Base-by-base conservation (phyloP, 768 basidiomycete genomes). In the Arthromyces matolae region DNA sequence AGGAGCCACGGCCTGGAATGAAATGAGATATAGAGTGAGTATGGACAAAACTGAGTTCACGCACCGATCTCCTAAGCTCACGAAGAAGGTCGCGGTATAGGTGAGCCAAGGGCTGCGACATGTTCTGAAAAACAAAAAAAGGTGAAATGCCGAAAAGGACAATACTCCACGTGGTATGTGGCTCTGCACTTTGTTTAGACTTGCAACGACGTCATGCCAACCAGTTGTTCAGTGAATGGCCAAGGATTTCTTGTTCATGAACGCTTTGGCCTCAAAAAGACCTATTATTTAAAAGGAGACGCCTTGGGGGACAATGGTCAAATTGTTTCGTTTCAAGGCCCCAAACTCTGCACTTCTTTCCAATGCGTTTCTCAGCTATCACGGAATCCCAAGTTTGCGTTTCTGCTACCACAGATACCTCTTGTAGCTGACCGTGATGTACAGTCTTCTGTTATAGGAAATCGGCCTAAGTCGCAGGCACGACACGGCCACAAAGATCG, bases 61-160 rank as follows among this genome's bases (percentile, higher is more conserved):
- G 49, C 52, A 82, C 83, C 14, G 78, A 73, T 52, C 67, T 76
- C 50, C 71, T 71, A 45, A 84, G 60, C 57, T 83, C 81, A 22
- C 78, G 71, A 44, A 84, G 67, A 32, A 82, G 66, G 8, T 70
- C 62, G 16, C 82, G 76, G 52, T 82, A 84, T 5, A 70, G 61
- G 22, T 37, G 43, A 37, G 31, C 23, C 12, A 55, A 16, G n/a
- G n/a, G n/a, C 41, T 51, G 59, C 53, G 32, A 64, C 64, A 51
- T 67, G 31, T n/a, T 18, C 8, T 25, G 7, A 29, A 25, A 7
- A 27, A 25, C 8, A 24, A n/a, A 24, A 33, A 14, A 23, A 31
- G 20, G 5, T 42, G 40, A 29, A n/a, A n/a, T 27, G 25, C 7
- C 14, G 13, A 16, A 10, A 31, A 33, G 4, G 3, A 23, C 8